phyloP scores from a whole-genome alignment of 1,139 yeast genomes.

The Suhomyces atakaporum region DNA sequence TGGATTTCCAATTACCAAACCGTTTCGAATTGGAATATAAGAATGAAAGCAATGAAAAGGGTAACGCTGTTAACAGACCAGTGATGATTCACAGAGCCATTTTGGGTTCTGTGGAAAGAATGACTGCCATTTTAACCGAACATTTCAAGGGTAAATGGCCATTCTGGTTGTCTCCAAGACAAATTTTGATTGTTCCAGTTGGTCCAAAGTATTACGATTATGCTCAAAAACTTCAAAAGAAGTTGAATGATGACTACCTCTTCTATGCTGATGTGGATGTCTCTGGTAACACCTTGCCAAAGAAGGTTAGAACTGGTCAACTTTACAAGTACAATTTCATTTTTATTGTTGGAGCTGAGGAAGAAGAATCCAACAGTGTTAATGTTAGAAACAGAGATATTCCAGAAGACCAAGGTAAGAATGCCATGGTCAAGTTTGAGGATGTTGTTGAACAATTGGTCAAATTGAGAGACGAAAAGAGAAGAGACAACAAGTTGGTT shows the following conservation, averaged over 20 bases:
- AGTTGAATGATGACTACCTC: slow-evolving; percentile 61
- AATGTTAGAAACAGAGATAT: slow-evolving; percentile 94
- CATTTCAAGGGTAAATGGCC: slow-evolving; percentile 99
- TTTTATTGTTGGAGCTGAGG: slow-evolving; percentile 95
- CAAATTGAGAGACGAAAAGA: slow-evolving; percentile 64
- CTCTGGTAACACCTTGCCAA: slow-evolving; percentile 91
- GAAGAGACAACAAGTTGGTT: slow-evolving; percentile 62
- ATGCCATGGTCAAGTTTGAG: slow-evolving; percentile 72
- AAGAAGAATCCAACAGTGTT: slow-evolving; percentile 73
- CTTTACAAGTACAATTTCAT: slow-evolving; percentile 88
- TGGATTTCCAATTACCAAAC: slow-evolving; percentile 94
- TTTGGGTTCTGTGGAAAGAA: slow-evolving; percentile 95
- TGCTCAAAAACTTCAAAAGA: slow-evolving; percentile 75
- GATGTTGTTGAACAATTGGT: slow-evolving; percentile 68
- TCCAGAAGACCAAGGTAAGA: slow-evolving; percentile 79
- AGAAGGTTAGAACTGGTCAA: slow-evolving; percentile 97
- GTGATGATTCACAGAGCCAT: slow-evolving; percentile 99
- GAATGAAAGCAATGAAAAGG: slow-evolving; percentile 62
- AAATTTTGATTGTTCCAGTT: slow-evolving; percentile 90
- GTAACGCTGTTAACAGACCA: slow-evolving; percentile 56
- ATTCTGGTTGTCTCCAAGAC: slow-evolving; percentile 98
- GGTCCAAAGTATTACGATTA: slow-evolving; percentile 90
- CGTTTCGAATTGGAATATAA: slow-evolving; percentile 88
- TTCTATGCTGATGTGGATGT: slow-evolving; percentile 92
- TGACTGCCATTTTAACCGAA: slow-evolving; percentile 96